Conservation (phyloP, 2,329 filamentous ascomycete species). For the Colletotrichum filicis region DNA sequence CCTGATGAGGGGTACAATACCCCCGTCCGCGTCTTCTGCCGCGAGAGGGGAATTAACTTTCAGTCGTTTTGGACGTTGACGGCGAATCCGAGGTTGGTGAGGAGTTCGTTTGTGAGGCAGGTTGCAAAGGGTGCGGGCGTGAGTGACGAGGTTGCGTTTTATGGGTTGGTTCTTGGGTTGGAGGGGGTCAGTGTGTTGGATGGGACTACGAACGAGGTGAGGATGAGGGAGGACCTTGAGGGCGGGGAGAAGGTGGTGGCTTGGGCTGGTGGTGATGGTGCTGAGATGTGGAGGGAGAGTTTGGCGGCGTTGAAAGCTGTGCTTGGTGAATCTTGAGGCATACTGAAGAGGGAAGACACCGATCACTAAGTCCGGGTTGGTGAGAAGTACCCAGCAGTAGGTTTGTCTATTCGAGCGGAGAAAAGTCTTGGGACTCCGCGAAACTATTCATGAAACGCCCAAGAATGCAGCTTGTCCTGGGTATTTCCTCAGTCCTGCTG, state of each 20-base stretch:
- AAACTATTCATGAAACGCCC: slow-evolving; percentile 9
- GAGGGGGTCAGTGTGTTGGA: slow-evolving; percentile 55
- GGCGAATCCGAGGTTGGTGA: slow-evolving; percentile 54
- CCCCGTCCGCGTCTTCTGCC: slow-evolving; percentile 64
- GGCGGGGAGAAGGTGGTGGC: slow-evolving; percentile 52
- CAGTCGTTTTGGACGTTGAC: slow-evolving; percentile 67
- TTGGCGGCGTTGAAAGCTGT: slow-evolving; percentile 57
- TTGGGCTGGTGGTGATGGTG: slow-evolving; percentile 57
- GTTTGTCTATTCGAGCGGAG: slow-evolving; percentile 1
- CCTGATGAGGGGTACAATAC: slow-evolving; percentile 68
- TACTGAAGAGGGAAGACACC: slow-evolving; percentile 10
- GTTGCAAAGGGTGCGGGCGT: slow-evolving; percentile 58
- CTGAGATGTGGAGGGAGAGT: slow-evolving; percentile 59
- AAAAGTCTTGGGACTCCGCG: neutral
- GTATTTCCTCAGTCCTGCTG: slow-evolving; percentile 18
- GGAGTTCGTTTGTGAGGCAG: slow-evolving; percentile 55
- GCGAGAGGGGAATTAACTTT: slow-evolving; percentile 54
- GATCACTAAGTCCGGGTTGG: neutral
- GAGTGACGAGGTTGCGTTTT: slow-evolving; percentile 53
- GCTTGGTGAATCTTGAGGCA: slow-evolving; percentile 9
- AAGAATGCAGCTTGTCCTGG: slow-evolving; percentile 29
- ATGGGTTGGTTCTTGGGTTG: slow-evolving; percentile 60
- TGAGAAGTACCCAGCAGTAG: neutral
- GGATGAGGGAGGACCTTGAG: slow-evolving; percentile 62
- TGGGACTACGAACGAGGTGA: slow-evolving; percentile 55